Evolutionary conservation across 208 protist species (phyloP).

Genomic region (Acanthamoeba healyi): DNA sequence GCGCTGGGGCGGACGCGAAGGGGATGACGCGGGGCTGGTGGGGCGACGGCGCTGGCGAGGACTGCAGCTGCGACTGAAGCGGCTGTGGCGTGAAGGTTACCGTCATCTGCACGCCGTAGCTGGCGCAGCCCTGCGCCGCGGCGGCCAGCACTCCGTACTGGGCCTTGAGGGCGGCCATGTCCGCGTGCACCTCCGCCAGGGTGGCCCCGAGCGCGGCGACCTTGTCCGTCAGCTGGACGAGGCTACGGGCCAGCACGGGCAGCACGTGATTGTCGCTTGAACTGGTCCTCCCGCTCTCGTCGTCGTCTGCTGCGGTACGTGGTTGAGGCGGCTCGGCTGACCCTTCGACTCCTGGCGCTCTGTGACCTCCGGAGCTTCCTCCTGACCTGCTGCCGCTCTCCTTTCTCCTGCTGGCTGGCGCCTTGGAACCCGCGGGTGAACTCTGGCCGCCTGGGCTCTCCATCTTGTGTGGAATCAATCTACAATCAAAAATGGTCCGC

Average conservation of each 20-base stretch:
- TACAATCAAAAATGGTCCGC: too few relatives aligned
- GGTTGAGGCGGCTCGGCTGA: too few relatives aligned
- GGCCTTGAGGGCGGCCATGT: slow-evolving; percentile 1
- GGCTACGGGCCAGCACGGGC: neutral
- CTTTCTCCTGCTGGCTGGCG: too few relatives aligned
- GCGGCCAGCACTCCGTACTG: neutral
- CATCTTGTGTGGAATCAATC: too few relatives aligned
- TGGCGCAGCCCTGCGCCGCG: neutral
- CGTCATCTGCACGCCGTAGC: slow-evolving; percentile 28
- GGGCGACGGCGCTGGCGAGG: too few relatives aligned
- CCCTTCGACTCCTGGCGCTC: too few relatives aligned
- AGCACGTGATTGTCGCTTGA: neutral
- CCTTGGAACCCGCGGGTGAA: too few relatives aligned
- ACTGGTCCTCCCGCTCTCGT: too few relatives aligned
- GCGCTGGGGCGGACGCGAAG: neutral
- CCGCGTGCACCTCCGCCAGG: neutral
- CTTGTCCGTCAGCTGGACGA: neutral
- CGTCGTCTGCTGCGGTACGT: too few relatives aligned
- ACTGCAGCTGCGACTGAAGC: neutral
- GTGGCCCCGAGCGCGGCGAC: neutral
- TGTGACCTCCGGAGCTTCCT: too few relatives aligned
- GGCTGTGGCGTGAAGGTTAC: slow-evolving; percentile 8
- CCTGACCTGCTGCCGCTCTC: too few relatives aligned
- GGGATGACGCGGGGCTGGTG: neutral
- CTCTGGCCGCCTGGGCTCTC: too few relatives aligned